Evolutionary conservation across 148 eudicot genomes (phyloP).

Genomic region (Dysphania ambrosioides): DNA sequence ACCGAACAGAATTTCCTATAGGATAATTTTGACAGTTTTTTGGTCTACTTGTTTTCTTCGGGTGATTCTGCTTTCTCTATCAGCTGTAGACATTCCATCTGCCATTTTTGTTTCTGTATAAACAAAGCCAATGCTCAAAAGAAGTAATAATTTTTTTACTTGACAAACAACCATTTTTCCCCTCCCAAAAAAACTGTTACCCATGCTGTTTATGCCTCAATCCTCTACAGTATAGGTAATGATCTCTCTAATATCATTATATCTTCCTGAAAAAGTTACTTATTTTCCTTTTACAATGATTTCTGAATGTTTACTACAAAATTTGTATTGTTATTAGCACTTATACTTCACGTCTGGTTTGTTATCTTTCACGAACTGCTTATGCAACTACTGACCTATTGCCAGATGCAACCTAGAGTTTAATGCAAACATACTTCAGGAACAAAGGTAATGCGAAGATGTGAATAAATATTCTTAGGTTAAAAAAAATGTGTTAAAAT

Average conservation of each 20-base stretch:
- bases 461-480: neutral
- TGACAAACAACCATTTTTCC: neutral
- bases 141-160: neutral
- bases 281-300: neutral
- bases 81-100: neutral
- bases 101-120: too few relatives aligned
- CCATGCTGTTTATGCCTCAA: too few relatives aligned
- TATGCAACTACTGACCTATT: neutral
- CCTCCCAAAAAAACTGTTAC: neutral
- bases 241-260: neutral
- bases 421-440: neutral
- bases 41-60: neutral
- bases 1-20: slow-evolving; percentile 7
- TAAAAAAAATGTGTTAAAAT: neutral
- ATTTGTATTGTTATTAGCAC: neutral
- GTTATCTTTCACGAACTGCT: neutral
- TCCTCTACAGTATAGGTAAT: too few relatives aligned
- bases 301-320: neutral
- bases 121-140: neutral
- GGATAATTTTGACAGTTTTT: neutral
- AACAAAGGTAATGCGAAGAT: neutral
- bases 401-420: neutral
- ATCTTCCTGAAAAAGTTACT: neutral
- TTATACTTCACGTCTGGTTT: neutral
- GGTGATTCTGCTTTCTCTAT: neutral